Conservation (phyloP, 2,329 filamentous ascomycete species). For the Epichloe sylvatica region DNA sequence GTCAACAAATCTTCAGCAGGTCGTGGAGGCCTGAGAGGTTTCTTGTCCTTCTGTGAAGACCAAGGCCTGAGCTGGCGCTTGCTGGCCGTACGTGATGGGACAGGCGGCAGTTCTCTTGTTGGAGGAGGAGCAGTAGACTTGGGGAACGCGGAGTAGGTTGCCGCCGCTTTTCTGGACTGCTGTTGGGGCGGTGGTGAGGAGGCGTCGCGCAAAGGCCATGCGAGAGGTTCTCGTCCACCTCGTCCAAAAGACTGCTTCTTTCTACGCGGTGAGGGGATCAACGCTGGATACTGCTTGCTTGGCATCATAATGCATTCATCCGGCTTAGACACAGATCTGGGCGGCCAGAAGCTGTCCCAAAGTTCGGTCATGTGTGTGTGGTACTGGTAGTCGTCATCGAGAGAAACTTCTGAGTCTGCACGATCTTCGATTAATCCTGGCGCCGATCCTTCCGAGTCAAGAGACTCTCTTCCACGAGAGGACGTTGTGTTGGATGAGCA, state of each 20-base stretch:
- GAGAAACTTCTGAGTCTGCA: conserved; percentile 35
- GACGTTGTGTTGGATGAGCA: conserved; percentile 2
- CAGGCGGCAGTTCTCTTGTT: neutral
- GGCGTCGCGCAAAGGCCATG: conserved; percentile 16
- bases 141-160: conserved; percentile 30
- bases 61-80: neutral
- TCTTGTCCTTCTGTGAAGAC: conserved; percentile 1
- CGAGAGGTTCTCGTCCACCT: conserved; percentile 9
- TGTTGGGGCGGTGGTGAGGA: conserved; percentile 2
- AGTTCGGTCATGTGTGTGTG: conserved; percentile 30
- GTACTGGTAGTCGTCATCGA: conserved; percentile 37
- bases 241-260: neutral
- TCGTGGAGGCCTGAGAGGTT: conserved; percentile 17
- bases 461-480: conserved; percentile 11
- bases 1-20: conserved; percentile 15
- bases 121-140: conserved; percentile 13
- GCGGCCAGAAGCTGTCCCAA: conserved; percentile 38
- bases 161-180: conserved; percentile 11
- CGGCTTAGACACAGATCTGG: neutral
- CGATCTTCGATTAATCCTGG: conserved; percentile 38
- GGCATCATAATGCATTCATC: conserved; percentile 7
- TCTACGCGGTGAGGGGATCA: conserved; percentile 17
- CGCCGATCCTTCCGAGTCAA: conserved; percentile 31
- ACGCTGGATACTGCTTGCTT: conserved; percentile 19
- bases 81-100: neutral